Conservation (phyloP, 2,329 filamentous ascomycete genomes). For the Sporothrix protearum region DNA sequence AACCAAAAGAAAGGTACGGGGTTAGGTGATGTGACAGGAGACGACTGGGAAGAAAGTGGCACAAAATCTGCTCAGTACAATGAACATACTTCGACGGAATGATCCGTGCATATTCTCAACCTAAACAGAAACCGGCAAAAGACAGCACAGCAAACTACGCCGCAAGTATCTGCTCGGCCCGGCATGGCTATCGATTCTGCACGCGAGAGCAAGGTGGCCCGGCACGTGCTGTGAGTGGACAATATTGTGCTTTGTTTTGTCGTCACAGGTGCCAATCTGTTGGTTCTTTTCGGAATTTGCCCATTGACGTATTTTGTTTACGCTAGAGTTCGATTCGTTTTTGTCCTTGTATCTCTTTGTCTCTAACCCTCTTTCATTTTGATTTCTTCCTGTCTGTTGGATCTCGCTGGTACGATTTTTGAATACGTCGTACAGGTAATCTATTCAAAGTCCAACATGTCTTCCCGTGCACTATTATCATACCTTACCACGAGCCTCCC, state of each 20-base stretch:
- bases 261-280: background rate
- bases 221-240: background rate
- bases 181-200: background rate
- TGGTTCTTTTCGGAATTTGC: background rate
- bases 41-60: background rate
- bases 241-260: background rate
- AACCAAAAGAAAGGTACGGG: background rate
- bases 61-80: no score
- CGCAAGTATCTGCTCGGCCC: background rate
- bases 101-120: no score
- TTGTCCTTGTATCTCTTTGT: background rate
- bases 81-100: no score
- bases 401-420: background rate
- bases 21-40: background rate
- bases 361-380: background rate
- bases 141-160: background rate
- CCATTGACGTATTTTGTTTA: background rate
- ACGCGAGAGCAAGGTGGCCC: background rate
- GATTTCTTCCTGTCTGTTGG: background rate
- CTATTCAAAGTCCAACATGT: background rate
- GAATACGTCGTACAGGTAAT: background rate
- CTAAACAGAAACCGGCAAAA: no score
- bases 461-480: background rate
- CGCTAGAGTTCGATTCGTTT: background rate
- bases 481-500: background rate